Base-by-base conservation (phyloP, 257 asterid species). In the Eustoma russellianum region DNA sequence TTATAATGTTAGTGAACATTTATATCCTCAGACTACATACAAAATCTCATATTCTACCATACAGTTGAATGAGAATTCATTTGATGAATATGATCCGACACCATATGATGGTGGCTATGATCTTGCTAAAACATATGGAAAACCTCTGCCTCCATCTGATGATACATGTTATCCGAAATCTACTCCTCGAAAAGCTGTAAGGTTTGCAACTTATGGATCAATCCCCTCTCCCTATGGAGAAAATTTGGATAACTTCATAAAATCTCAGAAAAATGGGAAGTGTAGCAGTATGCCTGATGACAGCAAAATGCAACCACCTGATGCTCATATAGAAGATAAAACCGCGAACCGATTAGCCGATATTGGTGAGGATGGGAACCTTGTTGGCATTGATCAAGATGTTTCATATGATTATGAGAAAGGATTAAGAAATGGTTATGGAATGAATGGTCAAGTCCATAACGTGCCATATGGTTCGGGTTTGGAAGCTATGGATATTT, bases 21-120 rank as follows among this genome's bases (percentile, higher is more conserved):
- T 66, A 60, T 65, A 59, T 48, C 67, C 77, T 1, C 74, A 68
- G 61, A 70, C 75, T 14, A 68, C 51, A 18, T 68, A 66, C 45
- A 43, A 41, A 13, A 12, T 77, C 35, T 66, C 83, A 9, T 58
- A 78, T 50, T 68, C 83, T 1, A 55, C n/a, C 10, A 54, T 35
- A 18, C 73, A 75, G 53, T 65, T 68, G 48, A 64, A 56, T 19
- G 79, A 57, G 12, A 66, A 79, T 1, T 77, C 65, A 28, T 83
- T 76, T 57, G 80, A 74, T 7, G 94, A 83, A 15, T 81, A 77
- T 33, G 92, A 86, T 61, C 76, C 79, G 6, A 80, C 94, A 10
- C 96, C 98, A 19, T 90, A 86, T 16, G 74, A 43, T 3, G 96
- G 96, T 8, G 98, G 98, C 17, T 90, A 80, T 48, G 83, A 90